phyloP scores from a whole-genome alignment of 306 rosid species.

The Pyrus betulifolia region DNA sequence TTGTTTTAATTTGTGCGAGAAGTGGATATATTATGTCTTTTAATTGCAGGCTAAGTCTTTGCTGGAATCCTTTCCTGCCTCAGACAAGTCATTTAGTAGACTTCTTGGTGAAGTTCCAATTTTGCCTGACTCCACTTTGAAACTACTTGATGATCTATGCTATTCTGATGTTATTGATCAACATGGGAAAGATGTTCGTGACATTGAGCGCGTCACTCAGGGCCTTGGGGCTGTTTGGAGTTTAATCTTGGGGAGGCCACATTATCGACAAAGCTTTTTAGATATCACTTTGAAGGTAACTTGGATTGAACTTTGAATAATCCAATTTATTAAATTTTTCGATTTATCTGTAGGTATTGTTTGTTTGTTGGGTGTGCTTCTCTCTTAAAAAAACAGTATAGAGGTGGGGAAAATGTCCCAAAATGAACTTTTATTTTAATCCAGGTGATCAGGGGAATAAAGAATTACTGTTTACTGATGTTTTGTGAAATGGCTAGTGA shows the following conservation, averaged over 20 bases:
- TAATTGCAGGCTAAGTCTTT: slow-evolving; percentile 61
- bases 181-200: slow-evolving; percentile 63
- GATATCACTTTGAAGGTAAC: slow-evolving; percentile 79
- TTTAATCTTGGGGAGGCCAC: slow-evolving; percentile 89
- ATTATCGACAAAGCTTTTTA: slow-evolving; percentile 74
- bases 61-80: slow-evolving; percentile 80
- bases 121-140: slow-evolving; percentile 69
- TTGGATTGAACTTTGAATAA: slow-evolving; percentile 2
- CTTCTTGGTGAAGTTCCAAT: slow-evolving; percentile 92
- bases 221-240: slow-evolving; percentile 98
- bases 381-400: background rate
- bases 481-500: background rate
- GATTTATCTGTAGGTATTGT: background rate
- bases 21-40: slow-evolving; percentile 19
- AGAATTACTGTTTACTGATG: background rate
- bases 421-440: background rate
- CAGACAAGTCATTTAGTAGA: slow-evolving; percentile 91
- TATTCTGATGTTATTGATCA: slow-evolving; percentile 52
- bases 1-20: slow-evolving; percentile 8
- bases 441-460: background rate
- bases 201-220: slow-evolving; percentile 90
- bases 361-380: slow-evolving; percentile 3
- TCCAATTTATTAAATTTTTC: too few relatives aligned
- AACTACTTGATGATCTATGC: slow-evolving; percentile 75
- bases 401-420: background rate